Evolutionary conservation across 495 filamentous ascomycete genomes (phyloP), one percentile per base, ranked within the genome.

Genomic region (Daldinia concentrica): DNA sequence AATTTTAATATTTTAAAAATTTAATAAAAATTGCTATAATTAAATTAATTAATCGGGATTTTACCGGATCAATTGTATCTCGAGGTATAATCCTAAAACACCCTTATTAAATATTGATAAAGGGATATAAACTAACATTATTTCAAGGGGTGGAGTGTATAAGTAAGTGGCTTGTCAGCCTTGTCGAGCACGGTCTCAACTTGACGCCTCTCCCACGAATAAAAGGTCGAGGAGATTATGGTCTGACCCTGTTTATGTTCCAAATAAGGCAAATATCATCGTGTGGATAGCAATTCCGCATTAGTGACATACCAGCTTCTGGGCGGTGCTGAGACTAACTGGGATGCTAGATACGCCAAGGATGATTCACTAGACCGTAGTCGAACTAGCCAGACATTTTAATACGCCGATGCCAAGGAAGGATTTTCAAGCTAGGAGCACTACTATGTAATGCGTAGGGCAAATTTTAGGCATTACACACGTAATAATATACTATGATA

Each of bases 261-360:
- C 58, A 17, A 54, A 71, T 62, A 9, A 43, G 62, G 68, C 43
- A 66, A 58, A 3, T 62, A 66, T 71, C 63, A 26, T 56, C 68
- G 34, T 58, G 62, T 56, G 62, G 58, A 29, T 52, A 54, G 27
- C 11, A 27, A 29, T 54, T 58, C 34, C 52, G 55, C 41, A 58
- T 34, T 66, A 63, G 69, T 37, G 64, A 55, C 12, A 48, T 58
- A 30, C 39, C 63, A 57, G 48, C 41, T 66, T 14, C 24, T 62
- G 62, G 68, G 68, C 68, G 50, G 57, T 65, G 62, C 61, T 37
- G 36, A 37, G 56, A 51, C 12, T 45, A 7, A 11, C 29, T 48
- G 17, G 43, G 43, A 6, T 48, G 5, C 15, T 52, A 39, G 26
- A 26, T 12, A 37, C 22, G 69, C 63, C 64, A 64, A 68, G 64